These are phyloP conservation scores for Amanita pallidorosea DNA, from an alignment of 768 basidiomycete genomes.

Conservation along the genomic window DNA sequence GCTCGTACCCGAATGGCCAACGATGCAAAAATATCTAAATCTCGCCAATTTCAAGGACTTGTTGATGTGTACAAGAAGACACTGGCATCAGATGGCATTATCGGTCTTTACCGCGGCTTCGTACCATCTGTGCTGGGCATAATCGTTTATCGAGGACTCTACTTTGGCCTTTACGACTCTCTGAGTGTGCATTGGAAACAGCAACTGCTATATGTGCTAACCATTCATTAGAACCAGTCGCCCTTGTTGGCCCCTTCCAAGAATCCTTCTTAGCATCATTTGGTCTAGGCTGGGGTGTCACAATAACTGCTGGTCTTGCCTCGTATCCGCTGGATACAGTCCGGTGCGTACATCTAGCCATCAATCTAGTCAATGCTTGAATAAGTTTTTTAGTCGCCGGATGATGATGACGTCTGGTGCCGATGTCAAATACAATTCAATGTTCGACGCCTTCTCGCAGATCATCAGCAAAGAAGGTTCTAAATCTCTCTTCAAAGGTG, in stretches of 20 bases:
- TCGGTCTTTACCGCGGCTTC: conserved; percentile 84
- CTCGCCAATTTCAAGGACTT: conserved; percentile 79
- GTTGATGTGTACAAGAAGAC: conserved; percentile 81
- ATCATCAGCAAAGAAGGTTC: conserved; percentile 73
- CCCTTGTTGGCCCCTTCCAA: conserved; percentile 69
- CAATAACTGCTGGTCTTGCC: conserved; percentile 76
- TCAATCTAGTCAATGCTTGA: conserved; percentile 5
- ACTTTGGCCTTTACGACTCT: conserved; percentile 71
- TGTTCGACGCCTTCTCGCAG: conserved; percentile 66
- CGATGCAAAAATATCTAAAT: conserved; percentile 70
- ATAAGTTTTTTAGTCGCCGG: conserved; percentile 46
- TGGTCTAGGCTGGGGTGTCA: conserved; percentile 77
- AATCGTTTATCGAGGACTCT: conserved; percentile 81
- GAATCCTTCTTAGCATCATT: conserved; percentile 79
- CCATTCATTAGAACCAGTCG: conserved; percentile 52
- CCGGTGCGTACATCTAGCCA: conserved; percentile 23
- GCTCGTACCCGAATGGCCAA: conserved; percentile 82
- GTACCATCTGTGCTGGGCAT: conserved; percentile 81
- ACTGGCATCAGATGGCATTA: conserved; percentile 69
- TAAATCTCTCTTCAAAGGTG: conserved; percentile 81
- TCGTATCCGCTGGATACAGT: conserved; percentile 68
- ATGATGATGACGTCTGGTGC: conserved; percentile 92
- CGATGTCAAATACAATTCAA: conserved; percentile 69
- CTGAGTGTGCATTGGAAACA: conserved; percentile 34
- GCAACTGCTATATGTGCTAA: conserved; percentile 11